Percentiles rank a stretch among this genome's conserved stretches.
Conservation (phyloP, 306 rosid genomes). For the Malus fusca region DNA sequence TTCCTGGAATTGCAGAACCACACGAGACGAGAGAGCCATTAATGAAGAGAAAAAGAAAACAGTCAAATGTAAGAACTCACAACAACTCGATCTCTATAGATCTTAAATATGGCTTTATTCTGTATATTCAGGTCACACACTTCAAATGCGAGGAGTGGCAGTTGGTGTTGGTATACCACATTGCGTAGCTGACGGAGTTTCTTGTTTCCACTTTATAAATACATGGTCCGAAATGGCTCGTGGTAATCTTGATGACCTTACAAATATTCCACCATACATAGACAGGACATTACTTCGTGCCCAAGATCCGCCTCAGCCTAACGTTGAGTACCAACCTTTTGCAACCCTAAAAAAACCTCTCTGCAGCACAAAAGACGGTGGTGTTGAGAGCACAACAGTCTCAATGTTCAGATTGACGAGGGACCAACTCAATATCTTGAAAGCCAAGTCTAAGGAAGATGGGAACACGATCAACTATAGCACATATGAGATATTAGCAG, state of each 20-base stretch:
- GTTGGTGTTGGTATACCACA: conserved; percentile 75
- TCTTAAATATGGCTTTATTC: background rate
- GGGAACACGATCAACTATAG: no score
- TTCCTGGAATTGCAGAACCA: no score
- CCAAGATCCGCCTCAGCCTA: conserved; percentile 52
- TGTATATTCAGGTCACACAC: conserved; percentile 43
- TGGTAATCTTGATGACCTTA: conserved; percentile 36
- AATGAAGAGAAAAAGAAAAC: no score
- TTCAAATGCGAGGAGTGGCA: conserved; percentile 78
- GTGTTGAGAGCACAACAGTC: conserved; percentile 27
- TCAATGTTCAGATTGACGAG: conserved; percentile 53
- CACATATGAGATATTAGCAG: no score
- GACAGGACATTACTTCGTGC: conserved; percentile 58
- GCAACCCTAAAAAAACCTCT: conserved; percentile 35
- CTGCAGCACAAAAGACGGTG: conserved; percentile 11
- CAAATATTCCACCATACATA: conserved; percentile 44
- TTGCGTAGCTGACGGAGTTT: conserved; percentile 61
- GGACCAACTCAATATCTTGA: conserved; percentile 46
- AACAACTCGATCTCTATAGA: no score
- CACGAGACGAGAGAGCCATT: no score
- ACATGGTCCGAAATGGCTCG: conserved; percentile 29
- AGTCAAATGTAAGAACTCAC: no score
- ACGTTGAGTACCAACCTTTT: conserved; percentile 54
- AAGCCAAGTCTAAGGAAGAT: conserved; percentile 56
- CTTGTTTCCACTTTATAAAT: conserved; percentile 62